phyloP scores from a whole-genome alignment of 805 yeast genomes.

The Candida broadrunensis region DNA sequence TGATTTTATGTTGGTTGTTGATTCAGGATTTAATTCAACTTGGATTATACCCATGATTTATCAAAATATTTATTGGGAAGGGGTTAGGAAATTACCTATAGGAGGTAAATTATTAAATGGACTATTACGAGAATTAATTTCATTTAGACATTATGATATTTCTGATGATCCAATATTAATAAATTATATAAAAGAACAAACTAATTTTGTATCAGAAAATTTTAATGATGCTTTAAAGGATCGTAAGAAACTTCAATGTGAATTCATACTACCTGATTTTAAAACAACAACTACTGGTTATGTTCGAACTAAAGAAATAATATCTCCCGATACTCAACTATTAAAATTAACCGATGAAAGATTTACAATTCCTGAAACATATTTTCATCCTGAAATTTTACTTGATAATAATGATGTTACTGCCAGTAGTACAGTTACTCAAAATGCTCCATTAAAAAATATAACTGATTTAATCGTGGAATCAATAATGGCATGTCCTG shows the following conservation, averaged over 20 bases:
- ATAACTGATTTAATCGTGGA: constrained; percentile 80
- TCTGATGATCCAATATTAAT: constrained; percentile 85
- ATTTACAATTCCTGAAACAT: constrained; percentile 81
- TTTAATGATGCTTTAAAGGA: constrained; percentile 47
- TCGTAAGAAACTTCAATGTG: constrained; percentile 42
- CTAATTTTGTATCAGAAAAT: constrained; percentile 58
- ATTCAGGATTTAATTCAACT: constrained; percentile 84
- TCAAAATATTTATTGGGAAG: constrained; percentile 74
- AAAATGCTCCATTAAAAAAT: constrained; percentile 53
- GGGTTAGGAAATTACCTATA: constrained; percentile 72
- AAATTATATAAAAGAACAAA: constrained; percentile 78
- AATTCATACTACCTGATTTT: constrained; percentile 85
- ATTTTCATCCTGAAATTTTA: constrained; percentile 77
- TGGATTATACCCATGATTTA: constrained; percentile 83
- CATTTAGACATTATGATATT: constrained; percentile 90
- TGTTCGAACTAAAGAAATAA: constrained; percentile 37
- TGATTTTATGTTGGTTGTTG: constrained; percentile 79
- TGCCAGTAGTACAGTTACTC: constrained; percentile 26
- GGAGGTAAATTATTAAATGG: constrained; percentile 89
- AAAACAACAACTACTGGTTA: constrained; percentile 78
- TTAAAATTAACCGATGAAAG: constrained; percentile 77
- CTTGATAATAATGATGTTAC: constrained; percentile 32
- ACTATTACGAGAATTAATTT: constrained; percentile 74
- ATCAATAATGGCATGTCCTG: constrained; percentile 68
- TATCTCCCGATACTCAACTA: constrained; percentile 56